Evolutionary conservation across 139 green algal genomes (phyloP), one percentile per base, ranked within the genome.

Genomic region (Chlamydomonas incerta): DNA sequence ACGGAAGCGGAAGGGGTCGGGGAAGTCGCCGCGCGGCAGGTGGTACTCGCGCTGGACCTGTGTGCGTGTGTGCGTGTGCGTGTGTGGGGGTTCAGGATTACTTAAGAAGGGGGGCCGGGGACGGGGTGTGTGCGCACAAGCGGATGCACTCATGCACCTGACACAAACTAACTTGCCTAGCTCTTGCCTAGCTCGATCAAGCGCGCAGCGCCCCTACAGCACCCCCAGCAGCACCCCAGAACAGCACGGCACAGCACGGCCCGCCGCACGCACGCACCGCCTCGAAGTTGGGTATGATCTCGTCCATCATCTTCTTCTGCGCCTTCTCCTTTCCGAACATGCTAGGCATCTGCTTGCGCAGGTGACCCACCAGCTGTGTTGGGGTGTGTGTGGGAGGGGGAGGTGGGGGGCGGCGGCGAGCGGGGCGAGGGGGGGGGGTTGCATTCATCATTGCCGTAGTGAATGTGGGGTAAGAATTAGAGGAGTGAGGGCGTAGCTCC

Each of bases 11-110:
- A 86, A 74, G 0, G 96, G 91, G 81, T 98, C 94, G 13, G 97
- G 97, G 83, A 99, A 98, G 92, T 99, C 97, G 18, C 97, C 96
- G 35, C 86, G 55, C 41, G 93, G 92, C 58, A 99, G 91, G 88
- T 98, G 96, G 88, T 98, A 86, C 91, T 99, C 97, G 11, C 92
- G 89, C 90, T 97, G 95, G 21, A 99, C 95, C 87, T 98, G 92
- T 11, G 71, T 41, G 8, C 41, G 41, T 8, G 41, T 8, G 41
- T 50, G 41, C 8, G 41, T 50, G 79, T 21, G 28, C 15, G 46
- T 15, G 46, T 11, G 47, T 4, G 37, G 60, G 35, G 17, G 11
- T 6, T 8, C 17, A 31, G 50, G 41, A 35, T 31, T 9, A 28
- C 17, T 28, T 50, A 8, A 8, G 41, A 50, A 8, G 41, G 8